phyloP scores from a whole-genome alignment of 2,329 filamentous ascomycete genomes.

The Malbranchea zuffiana region DNA sequence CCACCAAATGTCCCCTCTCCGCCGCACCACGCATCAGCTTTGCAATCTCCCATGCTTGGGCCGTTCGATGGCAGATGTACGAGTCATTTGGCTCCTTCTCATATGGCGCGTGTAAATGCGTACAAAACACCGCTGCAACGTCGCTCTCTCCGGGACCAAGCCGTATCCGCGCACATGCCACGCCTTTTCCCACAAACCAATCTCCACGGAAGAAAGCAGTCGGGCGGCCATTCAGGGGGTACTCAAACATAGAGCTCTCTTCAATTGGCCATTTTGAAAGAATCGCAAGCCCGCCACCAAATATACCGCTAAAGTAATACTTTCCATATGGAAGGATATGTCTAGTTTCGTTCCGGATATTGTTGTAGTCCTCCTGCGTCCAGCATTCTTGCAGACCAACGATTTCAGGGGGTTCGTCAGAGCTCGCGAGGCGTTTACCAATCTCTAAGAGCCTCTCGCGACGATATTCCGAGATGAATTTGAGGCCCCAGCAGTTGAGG shows the following conservation, averaged over 20 bases:
- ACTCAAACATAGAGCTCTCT: constrained; percentile 73
- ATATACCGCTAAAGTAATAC: constrained; percentile 82
- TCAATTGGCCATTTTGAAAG: constrained; percentile 86
- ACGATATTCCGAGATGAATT: constrained; percentile 70
- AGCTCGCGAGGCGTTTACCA: constrained; percentile 61
- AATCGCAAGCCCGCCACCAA: constrained; percentile 80
- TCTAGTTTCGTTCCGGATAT: constrained; percentile 62
- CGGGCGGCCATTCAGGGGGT: constrained; percentile 85
- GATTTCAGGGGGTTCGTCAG: constrained; percentile 62
- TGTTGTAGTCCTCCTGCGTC: constrained; percentile 71
- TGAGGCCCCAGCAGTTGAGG: constrained; percentile 95
- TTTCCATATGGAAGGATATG: constrained; percentile 77
- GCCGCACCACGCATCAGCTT: constrained; percentile 76
- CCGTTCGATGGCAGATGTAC: constrained; percentile 80
- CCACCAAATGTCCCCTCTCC: constrained; percentile 68
- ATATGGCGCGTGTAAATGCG: constrained; percentile 83
- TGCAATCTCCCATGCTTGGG: constrained; percentile 89
- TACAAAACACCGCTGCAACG: constrained; percentile 81
- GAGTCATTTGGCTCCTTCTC: constrained; percentile 67
- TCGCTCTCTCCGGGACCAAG: constrained; percentile 55
- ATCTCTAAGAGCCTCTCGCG: constrained; percentile 71
- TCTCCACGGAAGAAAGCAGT: constrained; percentile 91
- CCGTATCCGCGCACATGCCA: constrained; percentile 70
- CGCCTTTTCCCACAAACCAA: constrained; percentile 92
- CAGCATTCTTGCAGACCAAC: constrained; percentile 94